Conservation (phyloP, 2,329 filamentous ascomycete genomes). For the Furcasterigmium sp. region DNA sequence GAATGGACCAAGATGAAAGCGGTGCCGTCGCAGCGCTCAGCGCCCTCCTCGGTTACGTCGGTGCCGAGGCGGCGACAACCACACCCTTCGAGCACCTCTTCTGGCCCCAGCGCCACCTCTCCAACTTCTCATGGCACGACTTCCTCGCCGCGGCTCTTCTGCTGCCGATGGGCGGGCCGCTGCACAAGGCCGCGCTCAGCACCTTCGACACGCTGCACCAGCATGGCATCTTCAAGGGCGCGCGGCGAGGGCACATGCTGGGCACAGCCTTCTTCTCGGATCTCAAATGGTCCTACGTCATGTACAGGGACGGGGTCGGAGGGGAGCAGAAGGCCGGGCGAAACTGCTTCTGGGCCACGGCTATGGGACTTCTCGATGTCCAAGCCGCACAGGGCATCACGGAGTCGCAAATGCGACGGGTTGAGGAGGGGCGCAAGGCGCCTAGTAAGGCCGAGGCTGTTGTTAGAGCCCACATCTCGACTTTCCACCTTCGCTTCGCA, state of each 20-base stretch:
- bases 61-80: conserved; percentile 11
- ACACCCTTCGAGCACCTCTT: conserved; percentile 12
- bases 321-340: conserved; percentile 5
- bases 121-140: conserved; percentile 3
- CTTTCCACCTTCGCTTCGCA: conserved; percentile 5
- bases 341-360: conserved; percentile 14
- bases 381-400: neutral
- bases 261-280: conserved; percentile 10
- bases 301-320: conserved; percentile 1
- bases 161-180: conserved; percentile 15
- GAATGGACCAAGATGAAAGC: neutral
- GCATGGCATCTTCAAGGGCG: conserved; percentile 11
- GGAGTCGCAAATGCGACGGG: neutral
- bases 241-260: conserved; percentile 9
- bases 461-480: conserved; percentile 1
- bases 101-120: conserved; percentile 14
- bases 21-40: conserved; percentile 2
- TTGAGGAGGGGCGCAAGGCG: neutral
- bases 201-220: conserved; percentile 9
- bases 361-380: neutral
- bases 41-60: conserved; percentile 14
- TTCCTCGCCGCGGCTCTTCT: conserved; percentile 7
- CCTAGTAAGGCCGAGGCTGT: neutral
- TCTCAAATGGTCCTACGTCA: conserved; percentile 5
- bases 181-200: conserved; percentile 12